Percentiles rank a stretch among this genome's conserved stretches.
Evolutionary conservation across 305 asterid genomes (phyloP).

Genomic region (Stenogyne calaminthoides): DNA sequence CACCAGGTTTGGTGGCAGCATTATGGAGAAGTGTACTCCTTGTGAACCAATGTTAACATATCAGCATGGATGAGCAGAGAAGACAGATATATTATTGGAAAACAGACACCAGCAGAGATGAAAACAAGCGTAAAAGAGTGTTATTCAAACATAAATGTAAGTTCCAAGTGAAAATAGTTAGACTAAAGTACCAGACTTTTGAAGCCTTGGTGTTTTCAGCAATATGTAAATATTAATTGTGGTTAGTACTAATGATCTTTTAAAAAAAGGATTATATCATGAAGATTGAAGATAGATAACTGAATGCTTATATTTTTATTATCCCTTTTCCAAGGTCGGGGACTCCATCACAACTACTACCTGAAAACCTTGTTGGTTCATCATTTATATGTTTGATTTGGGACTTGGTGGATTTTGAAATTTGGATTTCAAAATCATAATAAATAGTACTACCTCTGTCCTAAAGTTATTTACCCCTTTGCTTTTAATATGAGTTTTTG

Average conservation of each 20-base stretch:
- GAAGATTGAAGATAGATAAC: background rate
- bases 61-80: background rate
- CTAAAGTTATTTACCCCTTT: too few species aligned
- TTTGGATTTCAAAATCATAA: too few species aligned
- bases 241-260: background rate
- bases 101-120: conserved; percentile 1
- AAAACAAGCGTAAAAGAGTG: background rate
- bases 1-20: background rate
- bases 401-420: too few species aligned
- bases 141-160: background rate
- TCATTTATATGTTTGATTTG: too few species aligned
- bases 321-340: background rate
- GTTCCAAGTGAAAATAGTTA: background rate
- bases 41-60: background rate
- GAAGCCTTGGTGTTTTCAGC: conserved; percentile 1
- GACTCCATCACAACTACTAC: conserved; percentile 2
- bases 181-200: background rate
- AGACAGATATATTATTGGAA: background rate
- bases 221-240: background rate
- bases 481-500: too few species aligned
- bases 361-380: background rate
- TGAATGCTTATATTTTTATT: background rate
- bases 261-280: background rate
- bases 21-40: background rate
- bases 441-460: too few species aligned